These are phyloP conservation scores for Citrus cavaleriei DNA, from an alignment of 345 rosid species.

Conservation along the genomic window DNA sequence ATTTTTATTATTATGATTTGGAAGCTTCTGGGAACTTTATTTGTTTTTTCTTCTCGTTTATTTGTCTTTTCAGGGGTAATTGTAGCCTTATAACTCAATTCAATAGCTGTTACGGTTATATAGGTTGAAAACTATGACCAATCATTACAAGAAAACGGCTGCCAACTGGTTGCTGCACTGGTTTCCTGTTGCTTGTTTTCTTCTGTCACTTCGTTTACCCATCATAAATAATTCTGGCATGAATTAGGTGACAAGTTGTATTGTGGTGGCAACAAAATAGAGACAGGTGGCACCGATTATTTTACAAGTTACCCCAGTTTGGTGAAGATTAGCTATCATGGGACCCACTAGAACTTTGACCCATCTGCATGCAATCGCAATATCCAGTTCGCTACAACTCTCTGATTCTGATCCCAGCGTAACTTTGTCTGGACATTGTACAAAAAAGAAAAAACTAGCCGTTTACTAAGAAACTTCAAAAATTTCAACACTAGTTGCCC, in stretches of 20 bases:
- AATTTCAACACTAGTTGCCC: neutral
- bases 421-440: neutral
- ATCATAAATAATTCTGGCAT: neutral
- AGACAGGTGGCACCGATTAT: neutral
- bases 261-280: neutral
- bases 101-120: neutral
- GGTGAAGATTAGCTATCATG: neutral
- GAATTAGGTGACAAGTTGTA: constrained; percentile 4
- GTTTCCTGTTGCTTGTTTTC: neutral
- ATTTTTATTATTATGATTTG: neutral
- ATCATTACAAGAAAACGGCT: neutral
- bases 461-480: neutral
- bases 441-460: neutral
- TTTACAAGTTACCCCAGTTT: neutral
- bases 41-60: neutral
- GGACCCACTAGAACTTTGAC: neutral
- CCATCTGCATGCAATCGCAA: neutral
- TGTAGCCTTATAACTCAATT: neutral
- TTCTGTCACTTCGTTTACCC: neutral
- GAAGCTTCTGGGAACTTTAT: neutral
- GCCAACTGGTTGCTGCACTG: neutral
- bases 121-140: neutral
- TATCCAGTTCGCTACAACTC: neutral
- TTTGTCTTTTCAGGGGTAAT: neutral
- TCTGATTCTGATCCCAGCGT: neutral